phyloP scores from a whole-genome alignment of 2,329 filamentous ascomycete genomes.

The Nannizzia gypsea region DNA sequence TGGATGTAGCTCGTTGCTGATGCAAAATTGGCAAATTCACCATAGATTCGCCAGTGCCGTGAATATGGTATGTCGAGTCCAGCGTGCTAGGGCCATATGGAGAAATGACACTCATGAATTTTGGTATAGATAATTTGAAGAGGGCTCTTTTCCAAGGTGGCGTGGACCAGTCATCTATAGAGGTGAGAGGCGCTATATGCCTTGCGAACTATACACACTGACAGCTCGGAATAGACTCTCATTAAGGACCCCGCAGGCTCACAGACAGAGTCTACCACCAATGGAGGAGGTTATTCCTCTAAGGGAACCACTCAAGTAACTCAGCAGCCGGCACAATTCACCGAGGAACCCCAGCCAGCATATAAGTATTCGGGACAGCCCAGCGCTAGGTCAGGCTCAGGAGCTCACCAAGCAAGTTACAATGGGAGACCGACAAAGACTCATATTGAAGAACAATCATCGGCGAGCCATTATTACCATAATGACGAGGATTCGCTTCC shows the following conservation, averaged over 20 bases:
- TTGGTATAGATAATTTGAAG: conserved; percentile 33
- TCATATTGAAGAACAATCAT: not conserved
- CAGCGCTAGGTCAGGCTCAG: not conserved
- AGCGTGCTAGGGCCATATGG: not conserved
- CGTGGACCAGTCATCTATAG: conserved; percentile 38
- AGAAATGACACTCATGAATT: not conserved
- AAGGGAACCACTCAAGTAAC: not conserved
- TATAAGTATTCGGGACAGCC: not conserved
- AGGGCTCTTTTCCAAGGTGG: conserved; percentile 41
- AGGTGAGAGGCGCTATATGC: conserved; percentile 24
- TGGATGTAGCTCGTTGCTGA: conserved; percentile 6
- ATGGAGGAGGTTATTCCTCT: not conserved
- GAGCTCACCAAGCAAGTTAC: not conserved
- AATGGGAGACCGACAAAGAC: not conserved
- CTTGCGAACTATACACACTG: conserved; percentile 12
- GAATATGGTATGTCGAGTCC: conserved; percentile 20
- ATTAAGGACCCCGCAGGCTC: not conserved
- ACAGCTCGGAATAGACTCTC: conserved; percentile 3
- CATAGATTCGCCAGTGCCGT: conserved; percentile 19
- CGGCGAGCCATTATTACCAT: conserved; percentile 10
- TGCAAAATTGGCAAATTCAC: conserved; percentile 5
- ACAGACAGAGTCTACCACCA: not conserved
- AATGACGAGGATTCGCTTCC: conserved; percentile 16
- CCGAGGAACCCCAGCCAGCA: not conserved
- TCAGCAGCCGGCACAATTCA: not conserved